Evolutionary conservation across 176 grass and related monocot genomes (phyloP), one percentile per base, ranked within the genome.

Genomic region (Ensete ventricosum): DNA sequence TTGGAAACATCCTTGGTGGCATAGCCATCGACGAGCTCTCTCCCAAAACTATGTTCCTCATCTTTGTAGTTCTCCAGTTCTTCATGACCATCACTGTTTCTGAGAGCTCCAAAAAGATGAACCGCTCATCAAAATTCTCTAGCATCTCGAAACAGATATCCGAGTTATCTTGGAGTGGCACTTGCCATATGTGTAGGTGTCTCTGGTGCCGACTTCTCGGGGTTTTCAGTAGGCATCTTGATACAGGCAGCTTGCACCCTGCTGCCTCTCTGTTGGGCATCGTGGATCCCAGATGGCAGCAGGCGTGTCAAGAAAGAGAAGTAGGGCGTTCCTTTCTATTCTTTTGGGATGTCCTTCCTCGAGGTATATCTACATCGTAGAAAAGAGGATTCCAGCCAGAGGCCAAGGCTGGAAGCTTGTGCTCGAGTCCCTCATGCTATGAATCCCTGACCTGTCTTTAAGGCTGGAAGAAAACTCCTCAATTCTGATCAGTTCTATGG

Each of bases 1-100:
- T 99, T 22, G 96, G 96, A 78, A 99, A 99, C 59, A 85, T 99
- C 69, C 76, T 91, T 14, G 96, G 88, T 9, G 96, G 90, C 77
- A 84, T 99, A 67, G 96, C 91, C 49, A 82, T 99, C 67, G 88
- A 83, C 34, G 76, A 84, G 34, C 69, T 95, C 23, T 85, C 86
- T 69, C 88, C 96, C 58, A 95, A 80, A 77, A 52, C 73, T 55
- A 91, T 95, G 86, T 95, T 99, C 81, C 69, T 99, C 19, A 74
- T 83, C 78, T 99, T 91, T 23, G 84, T 84, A 19, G 73, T 94
- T 73, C 51, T 99, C 54, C 96, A 95, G 57, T 84, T 94, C 76
- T 77, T 80, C 76, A 73, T 82, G 74, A 91, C 88, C 9, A 73
- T 94, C 51, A 71, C 80, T 62, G 76, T 99, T 71, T 62, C 88